Evolutionary conservation across 1,284 basidiomycete species (phyloP).

Genomic region (Trametes sp.): DNA sequence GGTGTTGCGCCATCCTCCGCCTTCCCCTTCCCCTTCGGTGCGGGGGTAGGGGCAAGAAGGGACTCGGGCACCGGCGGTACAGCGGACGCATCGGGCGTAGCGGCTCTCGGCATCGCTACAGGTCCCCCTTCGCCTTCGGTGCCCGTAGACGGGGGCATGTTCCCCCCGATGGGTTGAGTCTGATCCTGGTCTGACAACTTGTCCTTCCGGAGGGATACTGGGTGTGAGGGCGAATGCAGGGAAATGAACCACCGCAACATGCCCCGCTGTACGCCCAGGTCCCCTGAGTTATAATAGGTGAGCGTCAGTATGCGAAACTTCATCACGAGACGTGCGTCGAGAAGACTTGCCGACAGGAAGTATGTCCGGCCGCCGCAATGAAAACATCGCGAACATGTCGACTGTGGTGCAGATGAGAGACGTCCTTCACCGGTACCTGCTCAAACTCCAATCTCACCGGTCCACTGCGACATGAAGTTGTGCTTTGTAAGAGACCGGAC

Average conservation of each 20-base stretch:
- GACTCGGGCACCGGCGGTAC: slow-evolving; percentile 33
- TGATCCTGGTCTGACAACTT: slow-evolving; percentile 51
- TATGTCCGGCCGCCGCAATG: slow-evolving; percentile 82
- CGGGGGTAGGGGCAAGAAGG: slow-evolving; percentile 18
- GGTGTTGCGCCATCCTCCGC: too few relatives aligned
- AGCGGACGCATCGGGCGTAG: slow-evolving; percentile 35
- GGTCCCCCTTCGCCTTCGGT: slow-evolving; percentile 1
- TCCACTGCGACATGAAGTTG: slow-evolving; percentile 41
- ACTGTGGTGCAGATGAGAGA: slow-evolving; percentile 48
- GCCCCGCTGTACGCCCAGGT: slow-evolving; percentile 85
- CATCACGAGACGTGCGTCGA: slow-evolving; percentile 1
- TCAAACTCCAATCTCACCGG: slow-evolving; percentile 37
- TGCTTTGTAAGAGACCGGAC: slow-evolving; percentile 3
- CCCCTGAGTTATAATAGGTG: slow-evolving; percentile 54
- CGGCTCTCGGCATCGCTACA: slow-evolving; percentile 7
- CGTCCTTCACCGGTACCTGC: not conserved
- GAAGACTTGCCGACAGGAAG: slow-evolving; percentile 72
- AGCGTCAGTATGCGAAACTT: slow-evolving; percentile 1
- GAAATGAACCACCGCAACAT: slow-evolving; percentile 79
- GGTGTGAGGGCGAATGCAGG: slow-evolving; percentile 61
- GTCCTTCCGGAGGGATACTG: slow-evolving; percentile 59
- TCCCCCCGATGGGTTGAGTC: slow-evolving; percentile 23
- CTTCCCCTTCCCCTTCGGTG: slow-evolving; percentile 19
- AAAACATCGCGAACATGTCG: slow-evolving; percentile 92
- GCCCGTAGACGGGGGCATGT: not conserved